phyloP scores from a whole-genome alignment of 2,329 filamentous ascomycete species.

The Cladophialophora carrionii region DNA sequence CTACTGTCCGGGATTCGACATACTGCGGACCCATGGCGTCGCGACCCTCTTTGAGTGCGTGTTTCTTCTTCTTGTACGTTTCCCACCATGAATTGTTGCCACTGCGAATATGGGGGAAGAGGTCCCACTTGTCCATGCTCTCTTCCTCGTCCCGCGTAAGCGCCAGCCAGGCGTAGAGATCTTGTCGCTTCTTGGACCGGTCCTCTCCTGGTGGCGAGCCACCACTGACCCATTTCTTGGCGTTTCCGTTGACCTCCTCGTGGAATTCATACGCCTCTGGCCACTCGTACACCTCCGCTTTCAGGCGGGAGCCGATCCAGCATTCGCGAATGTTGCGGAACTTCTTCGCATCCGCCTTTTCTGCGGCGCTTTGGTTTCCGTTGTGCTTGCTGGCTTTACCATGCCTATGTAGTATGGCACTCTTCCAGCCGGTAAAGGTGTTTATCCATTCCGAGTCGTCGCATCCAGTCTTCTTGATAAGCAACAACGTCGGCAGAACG shows the following conservation, averaged over 20 bases:
- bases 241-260: constrained; percentile 1
- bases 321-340: constrained; percentile 18
- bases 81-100: constrained; percentile 26
- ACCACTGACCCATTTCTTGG: constrained; percentile 11
- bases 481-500: constrained; percentile 29
- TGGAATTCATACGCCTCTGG: constrained; percentile 28
- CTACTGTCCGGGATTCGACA: not conserved
- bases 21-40: constrained; percentile 24
- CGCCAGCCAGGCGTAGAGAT: constrained; percentile 35
- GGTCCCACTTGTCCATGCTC: constrained; percentile 35
- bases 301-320: constrained; percentile 31
- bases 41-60: constrained; percentile 14
- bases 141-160: constrained; percentile 28
- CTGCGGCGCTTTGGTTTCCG: not conserved
- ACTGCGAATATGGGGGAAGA: constrained; percentile 30
- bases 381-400: not conserved
- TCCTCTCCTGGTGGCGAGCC: constrained; percentile 1
- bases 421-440: constrained; percentile 19
- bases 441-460: constrained; percentile 32
- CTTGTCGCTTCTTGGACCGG: constrained; percentile 29
- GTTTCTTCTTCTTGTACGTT: constrained; percentile 28
- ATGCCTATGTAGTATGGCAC: not conserved
- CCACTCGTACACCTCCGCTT: constrained; percentile 33
- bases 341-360: constrained; percentile 10
- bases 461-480: constrained; percentile 27